A percentile compares a stretch with the other conserved stretches of the same genome.
phyloP scores from a whole-genome alignment of 2,329 filamentous ascomycete genomes.

The Phaeosphaeria sp. region DNA sequence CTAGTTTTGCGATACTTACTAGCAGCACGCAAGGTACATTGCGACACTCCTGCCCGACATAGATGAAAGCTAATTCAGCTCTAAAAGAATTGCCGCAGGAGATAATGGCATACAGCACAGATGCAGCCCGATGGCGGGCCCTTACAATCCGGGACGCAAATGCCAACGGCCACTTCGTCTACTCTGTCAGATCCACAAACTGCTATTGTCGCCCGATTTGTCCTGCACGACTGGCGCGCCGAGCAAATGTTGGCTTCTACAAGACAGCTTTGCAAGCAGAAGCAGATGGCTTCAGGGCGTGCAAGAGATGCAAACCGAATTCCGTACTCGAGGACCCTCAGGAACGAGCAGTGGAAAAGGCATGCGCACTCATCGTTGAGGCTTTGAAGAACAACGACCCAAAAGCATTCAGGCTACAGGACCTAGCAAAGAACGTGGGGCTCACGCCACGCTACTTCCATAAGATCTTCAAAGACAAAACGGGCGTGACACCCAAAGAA shows the following conservation, averaged over 20 bases:
- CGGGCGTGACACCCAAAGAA: slow-evolving; percentile 60
- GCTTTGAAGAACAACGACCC: slow-evolving; percentile 24
- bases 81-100: neutral
- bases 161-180: slow-evolving; percentile 58
- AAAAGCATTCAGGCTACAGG: slow-evolving; percentile 48
- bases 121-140: slow-evolving; percentile 48
- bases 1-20: neutral
- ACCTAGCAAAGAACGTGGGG: slow-evolving; percentile 59
- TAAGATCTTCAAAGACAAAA: slow-evolving; percentile 63
- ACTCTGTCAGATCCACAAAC: slow-evolving; percentile 62
- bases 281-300: slow-evolving; percentile 60
- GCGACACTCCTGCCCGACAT: neutral
- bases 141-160: slow-evolving; percentile 53
- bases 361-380: slow-evolving; percentile 38
- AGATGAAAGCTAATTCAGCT: neutral
- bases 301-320: slow-evolving; percentile 64
- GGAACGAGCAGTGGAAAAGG: slow-evolving; percentile 52
- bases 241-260: slow-evolving; percentile 65
- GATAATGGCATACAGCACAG: slow-evolving; percentile 40
- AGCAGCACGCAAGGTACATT: neutral
- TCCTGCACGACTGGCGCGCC: slow-evolving; percentile 63
- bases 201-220: slow-evolving; percentile 69
- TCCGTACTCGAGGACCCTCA: slow-evolving; percentile 50
- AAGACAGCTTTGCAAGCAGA: slow-evolving; percentile 55
- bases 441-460: slow-evolving; percentile 66